Conservation (phyloP, 371 early-diverging fungal genomes). For the Furculomyces boomerangus region DNA sequence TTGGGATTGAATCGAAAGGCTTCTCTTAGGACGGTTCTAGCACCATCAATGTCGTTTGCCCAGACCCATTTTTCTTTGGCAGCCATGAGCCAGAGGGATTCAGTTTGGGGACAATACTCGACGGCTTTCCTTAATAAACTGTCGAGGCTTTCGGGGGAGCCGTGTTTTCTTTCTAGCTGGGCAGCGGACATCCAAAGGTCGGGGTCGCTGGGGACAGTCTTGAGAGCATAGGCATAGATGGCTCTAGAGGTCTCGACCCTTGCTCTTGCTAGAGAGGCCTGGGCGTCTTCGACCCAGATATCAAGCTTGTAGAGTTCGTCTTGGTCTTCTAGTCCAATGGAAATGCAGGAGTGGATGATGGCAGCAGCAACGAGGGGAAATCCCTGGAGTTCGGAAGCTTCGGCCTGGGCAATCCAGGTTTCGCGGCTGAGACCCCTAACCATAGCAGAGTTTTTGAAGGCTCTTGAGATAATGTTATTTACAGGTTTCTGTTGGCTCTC, state of each 20-base stretch:
- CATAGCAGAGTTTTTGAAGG: slow-evolving; percentile 7
- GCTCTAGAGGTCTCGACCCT: slow-evolving; percentile 70
- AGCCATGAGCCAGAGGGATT: slow-evolving; percentile 89
- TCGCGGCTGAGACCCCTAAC: slow-evolving; percentile 60
- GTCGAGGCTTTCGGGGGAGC: slow-evolving; percentile 55
- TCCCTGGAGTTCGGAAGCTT: slow-evolving; percentile 62
- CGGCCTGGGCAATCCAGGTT: slow-evolving; percentile 82
- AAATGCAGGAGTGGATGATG: slow-evolving; percentile 63
- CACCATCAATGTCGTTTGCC: slow-evolving; percentile 66
- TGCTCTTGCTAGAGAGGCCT: slow-evolving; percentile 39
- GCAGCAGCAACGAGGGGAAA: slow-evolving; percentile 61
- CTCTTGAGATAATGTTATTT: slow-evolving; percentile 47
- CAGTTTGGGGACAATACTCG: slow-evolving; percentile 76
- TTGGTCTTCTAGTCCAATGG: slow-evolving; percentile 48
- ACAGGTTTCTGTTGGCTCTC: slow-evolving; percentile 54
- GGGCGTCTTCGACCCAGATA: slow-evolving; percentile 85
- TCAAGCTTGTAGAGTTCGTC: slow-evolving; percentile 44
- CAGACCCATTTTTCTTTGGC: slow-evolving; percentile 84
- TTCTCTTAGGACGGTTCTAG: slow-evolving; percentile 61
- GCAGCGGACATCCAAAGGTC: slow-evolving; percentile 81
- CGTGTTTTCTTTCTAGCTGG: slow-evolving; percentile 71
- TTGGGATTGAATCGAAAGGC: slow-evolving; percentile 84
- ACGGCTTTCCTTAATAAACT: slow-evolving; percentile 70
- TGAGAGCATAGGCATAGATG: slow-evolving; percentile 67
- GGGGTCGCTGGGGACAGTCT: slow-evolving; percentile 53